Conservation (phyloP, 2,329 filamentous ascomycete genomes). For the Plenodomus tracheiphilus region DNA sequence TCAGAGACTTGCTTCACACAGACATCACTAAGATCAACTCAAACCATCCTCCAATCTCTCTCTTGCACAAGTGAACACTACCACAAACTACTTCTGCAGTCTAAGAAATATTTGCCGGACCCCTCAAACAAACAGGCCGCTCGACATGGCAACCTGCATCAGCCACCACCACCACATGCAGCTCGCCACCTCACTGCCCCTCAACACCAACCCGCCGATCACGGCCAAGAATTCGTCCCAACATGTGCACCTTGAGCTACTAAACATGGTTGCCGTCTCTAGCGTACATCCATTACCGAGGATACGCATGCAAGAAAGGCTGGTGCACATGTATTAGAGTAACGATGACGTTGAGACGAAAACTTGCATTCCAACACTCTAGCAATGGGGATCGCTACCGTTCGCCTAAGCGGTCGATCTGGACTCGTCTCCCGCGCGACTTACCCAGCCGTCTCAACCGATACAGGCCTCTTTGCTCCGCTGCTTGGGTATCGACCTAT, state of each 20-base stretch:
- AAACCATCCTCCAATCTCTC: neutral
- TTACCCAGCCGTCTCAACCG: neutral
- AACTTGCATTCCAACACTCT: constrained; percentile 5
- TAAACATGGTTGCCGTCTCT: neutral
- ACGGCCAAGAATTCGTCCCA: constrained; percentile 3
- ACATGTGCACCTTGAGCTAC: neutral
- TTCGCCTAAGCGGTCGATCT: constrained; percentile 1
- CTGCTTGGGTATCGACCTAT: constrained; percentile 2
- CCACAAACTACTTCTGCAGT: neutral
- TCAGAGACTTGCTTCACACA: no score
- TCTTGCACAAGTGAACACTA: neutral
- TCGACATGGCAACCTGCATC: neutral
- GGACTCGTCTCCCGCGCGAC: neutral
- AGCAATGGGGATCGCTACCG: constrained; percentile 4
- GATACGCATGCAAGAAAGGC: constrained; percentile 5
- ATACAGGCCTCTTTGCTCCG: neutral
- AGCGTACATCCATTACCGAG: neutral
- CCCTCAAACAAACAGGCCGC: constrained; percentile 7
- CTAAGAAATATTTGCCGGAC: neutral
- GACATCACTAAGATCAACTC: neutral
- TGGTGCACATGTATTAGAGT: constrained; percentile 12
- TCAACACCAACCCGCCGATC: constrained; percentile 6
- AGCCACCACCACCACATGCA: neutral
- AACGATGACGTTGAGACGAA: constrained; percentile 37
- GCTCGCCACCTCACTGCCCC: neutral